phyloP scores from a whole-genome alignment of 108 stramenopile genomes.

The Schizochytrium sp. region DNA sequence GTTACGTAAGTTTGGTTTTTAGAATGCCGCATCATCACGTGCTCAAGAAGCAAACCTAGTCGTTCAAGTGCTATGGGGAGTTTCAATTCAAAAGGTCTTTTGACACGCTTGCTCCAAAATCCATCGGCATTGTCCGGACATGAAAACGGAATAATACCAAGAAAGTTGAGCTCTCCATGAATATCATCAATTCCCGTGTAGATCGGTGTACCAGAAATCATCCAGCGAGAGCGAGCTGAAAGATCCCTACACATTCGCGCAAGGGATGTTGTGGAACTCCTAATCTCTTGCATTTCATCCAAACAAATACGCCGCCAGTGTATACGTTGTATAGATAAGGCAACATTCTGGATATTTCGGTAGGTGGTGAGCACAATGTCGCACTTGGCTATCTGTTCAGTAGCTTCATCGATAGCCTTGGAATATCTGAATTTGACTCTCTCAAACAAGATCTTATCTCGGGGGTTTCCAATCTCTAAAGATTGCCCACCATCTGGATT shows the following conservation, averaged over 20 bases:
- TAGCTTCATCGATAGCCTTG: not conserved
- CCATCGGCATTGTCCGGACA: conserved; percentile 80
- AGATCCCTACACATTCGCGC: conserved; percentile 77
- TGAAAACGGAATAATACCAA: conserved; percentile 82
- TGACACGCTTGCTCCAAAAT: conserved; percentile 81
- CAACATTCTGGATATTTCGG: conserved; percentile 63
- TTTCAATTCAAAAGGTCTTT: conserved; percentile 70
- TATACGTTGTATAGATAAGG: not conserved
- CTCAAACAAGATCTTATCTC: too few species aligned
- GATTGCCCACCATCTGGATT: too few species aligned
- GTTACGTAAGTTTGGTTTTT: conserved; percentile 78
- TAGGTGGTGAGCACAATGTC: conserved; percentile 74
- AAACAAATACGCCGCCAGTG: conserved; percentile 76
- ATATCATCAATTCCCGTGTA: conserved; percentile 81
- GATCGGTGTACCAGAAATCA: conserved; percentile 85
- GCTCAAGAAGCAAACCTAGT: conserved; percentile 73
- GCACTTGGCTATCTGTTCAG: not conserved
- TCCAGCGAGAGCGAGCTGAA: conserved; percentile 76
- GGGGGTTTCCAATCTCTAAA: too few species aligned
- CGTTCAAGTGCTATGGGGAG: conserved; percentile 68
- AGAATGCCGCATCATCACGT: conserved; percentile 80
- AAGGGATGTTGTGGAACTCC: conserved; percentile 79
- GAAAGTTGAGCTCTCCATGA: conserved; percentile 84
- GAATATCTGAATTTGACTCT: too few species aligned
- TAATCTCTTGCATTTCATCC: conserved; percentile 88